These are phyloP conservation scores for Isoetes taiwanensis DNA, from an alignment of 75 land plant genomes.

Conservation along the genomic window DNA sequence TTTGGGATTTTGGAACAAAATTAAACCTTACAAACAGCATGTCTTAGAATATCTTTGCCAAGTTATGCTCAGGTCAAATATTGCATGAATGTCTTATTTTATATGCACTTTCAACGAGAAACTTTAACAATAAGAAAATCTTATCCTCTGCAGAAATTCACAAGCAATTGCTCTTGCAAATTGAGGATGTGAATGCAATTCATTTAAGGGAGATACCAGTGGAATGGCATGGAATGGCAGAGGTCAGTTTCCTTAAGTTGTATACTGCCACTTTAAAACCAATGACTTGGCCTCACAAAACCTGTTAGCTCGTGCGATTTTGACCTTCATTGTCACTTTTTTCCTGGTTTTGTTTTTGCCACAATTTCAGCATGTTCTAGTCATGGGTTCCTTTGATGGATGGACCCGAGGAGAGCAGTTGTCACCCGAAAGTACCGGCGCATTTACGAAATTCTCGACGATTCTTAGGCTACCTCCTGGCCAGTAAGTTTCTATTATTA, in stretches of 20 bases:
- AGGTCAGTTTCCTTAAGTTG: slow-evolving; percentile 32
- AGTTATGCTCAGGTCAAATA: not conserved
- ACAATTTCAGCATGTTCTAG: slow-evolving; percentile 53
- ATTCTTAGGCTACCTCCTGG: slow-evolving; percentile 71
- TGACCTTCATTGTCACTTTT: not conserved
- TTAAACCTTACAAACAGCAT: too few species aligned
- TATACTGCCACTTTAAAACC: not conserved
- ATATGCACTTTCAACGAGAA: too few species aligned
- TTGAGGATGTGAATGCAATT: slow-evolving; percentile 48
- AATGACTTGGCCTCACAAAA: not conserved
- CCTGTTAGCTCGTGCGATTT: not conserved
- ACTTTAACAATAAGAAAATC: not conserved
- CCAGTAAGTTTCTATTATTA: slow-evolving; percentile 38
- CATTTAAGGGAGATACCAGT: slow-evolving; percentile 43
- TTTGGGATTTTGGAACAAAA: too few species aligned
- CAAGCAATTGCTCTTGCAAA: slow-evolving; percentile 42
- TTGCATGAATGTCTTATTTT: too few species aligned
- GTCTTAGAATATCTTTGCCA: not conserved
- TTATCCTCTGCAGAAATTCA: slow-evolving; percentile 33
- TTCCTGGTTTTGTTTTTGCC: not conserved
- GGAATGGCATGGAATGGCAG: slow-evolving; percentile 81
- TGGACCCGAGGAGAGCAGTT: slow-evolving; percentile 79
- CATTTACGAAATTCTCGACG: slow-evolving; percentile 53
- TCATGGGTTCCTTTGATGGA: slow-evolving; percentile 96
- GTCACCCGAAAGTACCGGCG: slow-evolving; percentile 67